phyloP scores from a whole-genome alignment of 2,329 filamentous ascomycete genomes.

The Alternaria ethzedia region DNA sequence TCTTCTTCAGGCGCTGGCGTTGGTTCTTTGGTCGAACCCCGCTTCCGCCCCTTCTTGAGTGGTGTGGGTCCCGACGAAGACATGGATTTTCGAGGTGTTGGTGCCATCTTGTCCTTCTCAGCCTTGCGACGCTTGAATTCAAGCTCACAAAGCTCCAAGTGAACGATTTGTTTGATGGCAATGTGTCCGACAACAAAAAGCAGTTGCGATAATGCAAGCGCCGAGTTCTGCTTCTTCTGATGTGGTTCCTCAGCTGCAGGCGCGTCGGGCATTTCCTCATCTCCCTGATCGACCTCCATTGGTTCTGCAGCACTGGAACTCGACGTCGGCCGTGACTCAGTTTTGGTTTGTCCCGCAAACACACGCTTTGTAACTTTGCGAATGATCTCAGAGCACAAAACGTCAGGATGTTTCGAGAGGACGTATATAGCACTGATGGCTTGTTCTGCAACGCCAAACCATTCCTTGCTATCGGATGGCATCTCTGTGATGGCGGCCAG shows the following conservation, averaged over 20 bases:
- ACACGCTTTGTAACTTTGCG: constrained; percentile 84
- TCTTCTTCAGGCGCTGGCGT: constrained; percentile 69
- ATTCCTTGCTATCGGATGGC: constrained; percentile 88
- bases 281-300: constrained; percentile 16
- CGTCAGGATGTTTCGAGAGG: constrained; percentile 91
- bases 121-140: constrained; percentile 98
- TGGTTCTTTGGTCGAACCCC: constrained; percentile 49
- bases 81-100: constrained; percentile 41
- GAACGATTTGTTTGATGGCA: constrained; percentile 98
- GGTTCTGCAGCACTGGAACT: constrained; percentile 42
- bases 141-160: constrained; percentile 94
- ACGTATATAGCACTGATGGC: constrained; percentile 95
- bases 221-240: constrained; percentile 66
- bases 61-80: constrained; percentile 37
- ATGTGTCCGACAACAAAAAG: constrained; percentile 96
- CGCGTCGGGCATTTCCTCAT: constrained; percentile 29
- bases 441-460: constrained; percentile 92
- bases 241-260: constrained; percentile 34
- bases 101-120: constrained; percentile 74
- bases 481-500: constrained; percentile 87
- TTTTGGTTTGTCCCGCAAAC: constrained; percentile 65
- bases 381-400: constrained; percentile 88
- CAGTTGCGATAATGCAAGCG: constrained; percentile 83
- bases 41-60: constrained; percentile 50
- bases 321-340: constrained; percentile 38